A percentile compares a stretch with the other conserved stretches of the same genome.
These are phyloP conservation scores for Nakazawaea laoshanensis DNA, from an alignment of 805 yeast species.

Conservation along the genomic window DNA sequence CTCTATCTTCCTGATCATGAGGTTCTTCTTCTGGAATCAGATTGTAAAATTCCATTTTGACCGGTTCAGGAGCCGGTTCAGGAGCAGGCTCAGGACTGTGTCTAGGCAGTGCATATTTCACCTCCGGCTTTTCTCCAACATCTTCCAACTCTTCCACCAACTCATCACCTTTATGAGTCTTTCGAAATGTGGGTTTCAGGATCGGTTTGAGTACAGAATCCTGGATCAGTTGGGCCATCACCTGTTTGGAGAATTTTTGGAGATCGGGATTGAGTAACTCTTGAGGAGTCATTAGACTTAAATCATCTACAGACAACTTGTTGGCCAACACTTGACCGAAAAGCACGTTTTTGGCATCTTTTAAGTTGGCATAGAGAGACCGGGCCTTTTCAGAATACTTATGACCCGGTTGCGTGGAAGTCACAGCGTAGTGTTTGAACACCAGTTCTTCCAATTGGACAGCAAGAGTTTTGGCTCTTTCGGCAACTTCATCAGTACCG, in stretches of 20 bases:
- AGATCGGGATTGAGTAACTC: slow-evolving; percentile 75
- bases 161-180: slow-evolving; percentile 88
- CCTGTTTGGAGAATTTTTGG: slow-evolving; percentile 60
- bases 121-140: slow-evolving; percentile 11
- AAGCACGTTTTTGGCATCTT: slow-evolving; percentile 48
- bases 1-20: no score
- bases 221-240: slow-evolving; percentile 58
- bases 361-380: slow-evolving; percentile 51
- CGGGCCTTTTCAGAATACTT: slow-evolving; percentile 64
- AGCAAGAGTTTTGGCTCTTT: slow-evolving; percentile 37
- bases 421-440: slow-evolving; percentile 26
- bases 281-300: slow-evolving; percentile 60
- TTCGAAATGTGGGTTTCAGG: slow-evolving; percentile 55
- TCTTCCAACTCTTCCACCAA: slow-evolving; percentile 49
- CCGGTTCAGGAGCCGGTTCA: slow-evolving; percentile 18
- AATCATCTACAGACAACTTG: slow-evolving; percentile 42
- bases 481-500: slow-evolving; percentile 17
- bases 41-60: slow-evolving; percentile 1
- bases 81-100: slow-evolving; percentile 12
- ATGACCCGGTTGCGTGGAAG: slow-evolving; percentile 6
- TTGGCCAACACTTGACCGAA: slow-evolving; percentile 50
- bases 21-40: slow-evolving; percentile 2
- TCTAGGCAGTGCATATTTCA: slow-evolving; percentile 14
- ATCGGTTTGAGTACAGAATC: slow-evolving; percentile 59
- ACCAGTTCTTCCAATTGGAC: slow-evolving; percentile 43